Base-by-base conservation (phyloP, 164 flowering plant genomes). In the Hamamelis virginiana region DNA sequence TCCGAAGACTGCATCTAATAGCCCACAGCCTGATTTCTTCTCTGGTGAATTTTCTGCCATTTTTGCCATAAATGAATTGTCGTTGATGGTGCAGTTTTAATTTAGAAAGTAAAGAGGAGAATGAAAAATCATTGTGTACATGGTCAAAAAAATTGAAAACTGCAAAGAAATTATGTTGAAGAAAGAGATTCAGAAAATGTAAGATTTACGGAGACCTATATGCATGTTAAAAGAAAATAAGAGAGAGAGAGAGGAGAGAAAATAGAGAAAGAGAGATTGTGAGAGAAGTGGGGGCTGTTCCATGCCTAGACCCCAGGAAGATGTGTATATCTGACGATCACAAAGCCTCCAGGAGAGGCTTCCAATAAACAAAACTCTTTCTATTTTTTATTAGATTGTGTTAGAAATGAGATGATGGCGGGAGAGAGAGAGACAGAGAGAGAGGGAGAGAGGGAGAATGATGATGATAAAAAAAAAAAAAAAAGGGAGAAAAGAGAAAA, bases 21-120 rank as follows among this genome's bases (percentile, higher is more conserved):
- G 46, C 61, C 96, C 94, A 69, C 98, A 91, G 2, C 94, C 89
- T 1, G 84, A 72, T 63, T 64, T 86, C 77, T 68, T 86, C 38
- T 84, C 85, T 23, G 79, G 78, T 45, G 89, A 76, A 18, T 15
- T 44, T 1, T 72, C 78, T 44, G 52, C 81, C 82, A 76, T 77
- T 62, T 73, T 73, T 46, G 65, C 38, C 68, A 62, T 65, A 59
- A 52, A 59, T 33, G 4, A 33, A 33, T 33, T 33, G 2, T 33
- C 41, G 2, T 33, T n/a, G n/a, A 33, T 2, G 41, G 41, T 33
- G 41, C 41, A 33, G 41, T 2, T 33, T 33, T 33, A 33, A n/a
- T n/a, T n/a, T n/a, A n/a, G n/a, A n/a, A n/a, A n/a, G n/a, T 33
- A 33, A 33, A 33, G 41, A 33, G 41, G 41, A 33, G 41, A 33